Percentiles rank a stretch among this genome's conserved stretches.
Conservation (phyloP, 495 filamentous ascomycete species). For the Podospora pseudopauciseta region DNA sequence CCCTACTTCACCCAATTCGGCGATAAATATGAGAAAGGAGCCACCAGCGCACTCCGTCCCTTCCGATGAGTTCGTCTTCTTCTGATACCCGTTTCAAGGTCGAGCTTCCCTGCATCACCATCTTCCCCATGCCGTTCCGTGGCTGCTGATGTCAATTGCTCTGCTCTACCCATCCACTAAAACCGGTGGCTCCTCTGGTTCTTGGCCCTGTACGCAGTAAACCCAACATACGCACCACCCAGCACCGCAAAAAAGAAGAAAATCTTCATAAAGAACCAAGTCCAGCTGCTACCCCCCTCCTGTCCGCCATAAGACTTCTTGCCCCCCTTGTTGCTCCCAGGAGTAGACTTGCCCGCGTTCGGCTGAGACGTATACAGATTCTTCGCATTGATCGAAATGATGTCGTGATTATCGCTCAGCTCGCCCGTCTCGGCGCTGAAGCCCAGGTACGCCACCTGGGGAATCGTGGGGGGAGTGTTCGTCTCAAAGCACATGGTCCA, state of each 20-base stretch:
- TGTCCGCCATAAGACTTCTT: constrained; percentile 18
- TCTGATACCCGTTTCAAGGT: neutral
- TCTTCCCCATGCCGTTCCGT: neutral
- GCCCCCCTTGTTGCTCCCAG: constrained; percentile 40
- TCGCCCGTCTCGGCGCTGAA: constrained; percentile 96
- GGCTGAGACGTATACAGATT: constrained; percentile 74
- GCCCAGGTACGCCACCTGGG: constrained; percentile 87
- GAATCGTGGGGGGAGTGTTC: constrained; percentile 69
- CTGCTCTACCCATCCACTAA: constrained; percentile 37
- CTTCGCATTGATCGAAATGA: constrained; percentile 80
- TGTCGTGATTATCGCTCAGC: constrained; percentile 95
- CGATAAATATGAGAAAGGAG: neutral
- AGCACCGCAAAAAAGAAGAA: constrained; percentile 68
- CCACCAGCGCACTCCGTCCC: neutral
- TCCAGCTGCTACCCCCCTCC: constrained; percentile 68
- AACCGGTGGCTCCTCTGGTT: constrained; percentile 75
- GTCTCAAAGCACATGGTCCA: constrained; percentile 91
- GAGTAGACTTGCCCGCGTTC: constrained; percentile 37
- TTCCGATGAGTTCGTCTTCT: neutral
- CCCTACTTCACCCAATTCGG: too few relatives aligned
- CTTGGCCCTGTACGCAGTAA: constrained; percentile 68
- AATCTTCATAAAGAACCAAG: constrained; percentile 87
- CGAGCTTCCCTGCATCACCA: neutral
- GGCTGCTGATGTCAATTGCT: neutral
- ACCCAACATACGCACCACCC: constrained; percentile 77